phyloP scores from a whole-genome alignment of 2,329 filamentous ascomycete genomes.

The Aspergillus candidus region DNA sequence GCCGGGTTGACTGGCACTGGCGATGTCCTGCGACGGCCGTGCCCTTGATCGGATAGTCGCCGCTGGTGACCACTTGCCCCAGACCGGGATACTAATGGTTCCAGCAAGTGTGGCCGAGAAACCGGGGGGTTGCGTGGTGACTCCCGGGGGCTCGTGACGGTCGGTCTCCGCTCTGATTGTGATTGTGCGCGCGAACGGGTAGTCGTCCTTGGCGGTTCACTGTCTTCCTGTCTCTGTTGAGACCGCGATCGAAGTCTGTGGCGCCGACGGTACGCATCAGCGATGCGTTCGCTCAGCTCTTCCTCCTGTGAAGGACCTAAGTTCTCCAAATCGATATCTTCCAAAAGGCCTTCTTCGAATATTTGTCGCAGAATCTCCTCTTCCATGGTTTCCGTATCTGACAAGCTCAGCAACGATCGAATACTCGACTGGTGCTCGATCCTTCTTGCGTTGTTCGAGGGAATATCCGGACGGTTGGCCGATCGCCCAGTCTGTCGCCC shows the following conservation, averaged over 20 bases:
- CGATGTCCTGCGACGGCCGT: constrained; percentile 27
- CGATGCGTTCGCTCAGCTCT: constrained; percentile 83
- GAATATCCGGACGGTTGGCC: constrained; percentile 13
- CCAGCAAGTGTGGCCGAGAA: constrained; percentile 30
- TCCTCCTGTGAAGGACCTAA: constrained; percentile 80
- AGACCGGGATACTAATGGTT: constrained; percentile 21
- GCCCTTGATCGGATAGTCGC: constrained; percentile 32
- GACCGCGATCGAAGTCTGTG: constrained; percentile 48
- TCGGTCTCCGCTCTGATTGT: constrained; percentile 24
- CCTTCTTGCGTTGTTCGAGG: constrained; percentile 45
- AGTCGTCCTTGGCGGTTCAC: constrained; percentile 26
- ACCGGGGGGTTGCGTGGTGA: constrained; percentile 21
- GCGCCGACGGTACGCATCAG: constrained; percentile 74
- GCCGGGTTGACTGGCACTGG: constrained; percentile 27
- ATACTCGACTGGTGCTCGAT: constrained; percentile 88
- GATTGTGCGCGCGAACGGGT: constrained; percentile 25
- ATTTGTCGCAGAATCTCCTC: constrained; percentile 86
- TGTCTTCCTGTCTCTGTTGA: constrained; percentile 32
- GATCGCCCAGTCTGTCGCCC: constrained; percentile 21
- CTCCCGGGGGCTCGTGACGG: constrained; percentile 14
- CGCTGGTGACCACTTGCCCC: constrained; percentile 25
- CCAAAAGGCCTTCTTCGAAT: constrained; percentile 75
- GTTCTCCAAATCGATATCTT: constrained; percentile 83
- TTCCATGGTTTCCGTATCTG: constrained; percentile 71
- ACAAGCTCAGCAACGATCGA: constrained; percentile 73